A percentile compares a stretch with the other conserved stretches of the same genome.
phyloP scores from a whole-genome alignment of 306 rosid genomes.

The Medicago arabica region DNA sequence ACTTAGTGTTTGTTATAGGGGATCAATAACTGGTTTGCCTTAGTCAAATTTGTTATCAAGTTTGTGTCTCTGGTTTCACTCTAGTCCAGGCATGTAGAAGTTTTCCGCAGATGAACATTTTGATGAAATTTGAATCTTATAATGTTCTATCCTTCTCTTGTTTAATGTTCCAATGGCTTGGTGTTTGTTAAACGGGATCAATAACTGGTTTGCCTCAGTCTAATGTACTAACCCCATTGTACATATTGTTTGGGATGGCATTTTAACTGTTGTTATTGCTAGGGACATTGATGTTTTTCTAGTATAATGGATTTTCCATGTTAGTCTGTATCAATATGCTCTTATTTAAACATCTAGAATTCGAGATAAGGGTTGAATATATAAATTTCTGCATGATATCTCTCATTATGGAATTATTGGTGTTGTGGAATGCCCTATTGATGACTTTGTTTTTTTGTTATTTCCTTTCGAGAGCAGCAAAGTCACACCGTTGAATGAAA shows the following conservation, averaged over 20 bases:
- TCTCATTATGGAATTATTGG: constrained; percentile 5
- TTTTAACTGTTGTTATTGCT: constrained; percentile 1
- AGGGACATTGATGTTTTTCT: background rate
- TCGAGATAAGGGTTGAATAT: background rate
- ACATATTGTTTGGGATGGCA: background rate
- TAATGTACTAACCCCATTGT: background rate
- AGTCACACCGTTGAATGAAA: constrained; percentile 44
- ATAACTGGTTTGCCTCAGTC: background rate
- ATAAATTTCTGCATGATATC: constrained; percentile 4
- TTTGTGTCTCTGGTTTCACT: too few species aligned
- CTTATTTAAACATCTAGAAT: background rate
- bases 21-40: background rate
- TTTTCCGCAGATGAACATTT: too few species aligned
- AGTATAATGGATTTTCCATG: background rate
- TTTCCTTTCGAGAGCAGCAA: constrained; percentile 45
- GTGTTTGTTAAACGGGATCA: too few species aligned
- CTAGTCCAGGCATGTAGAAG: too few species aligned
- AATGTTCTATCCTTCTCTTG: too few species aligned
- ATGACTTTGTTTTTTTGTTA: background rate
- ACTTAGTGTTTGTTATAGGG: background rate
- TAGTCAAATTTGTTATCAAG: too few species aligned
- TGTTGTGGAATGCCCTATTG: background rate
- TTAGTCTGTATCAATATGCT: background rate
- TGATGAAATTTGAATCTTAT: too few species aligned
- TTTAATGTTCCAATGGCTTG: too few species aligned